Conservation (phyloP, 106 monocot genomes). For the Vanilla planifolia region DNA sequence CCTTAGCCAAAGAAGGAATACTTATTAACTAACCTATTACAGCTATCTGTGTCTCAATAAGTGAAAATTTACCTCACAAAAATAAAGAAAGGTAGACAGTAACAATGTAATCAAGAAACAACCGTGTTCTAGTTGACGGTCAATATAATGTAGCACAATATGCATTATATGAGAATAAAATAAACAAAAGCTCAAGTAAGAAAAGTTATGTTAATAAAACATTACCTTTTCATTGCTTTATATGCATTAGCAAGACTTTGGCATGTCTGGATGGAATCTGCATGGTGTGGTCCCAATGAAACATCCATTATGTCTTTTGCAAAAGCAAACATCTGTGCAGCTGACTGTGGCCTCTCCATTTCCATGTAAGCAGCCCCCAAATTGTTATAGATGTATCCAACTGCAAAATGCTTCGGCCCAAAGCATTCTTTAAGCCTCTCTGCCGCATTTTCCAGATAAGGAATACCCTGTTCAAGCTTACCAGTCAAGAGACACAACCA, state of each 20-base stretch:
- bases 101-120: too few relatives aligned
- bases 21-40: too few relatives aligned
- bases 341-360: constrained; percentile 74
- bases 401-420: constrained; percentile 85
- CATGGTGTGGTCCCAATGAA: constrained; percentile 72
- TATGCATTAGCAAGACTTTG: constrained; percentile 97
- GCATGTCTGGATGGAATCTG: constrained; percentile 76
- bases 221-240: constrained; percentile 72
- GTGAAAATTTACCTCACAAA: too few relatives aligned
- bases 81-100: too few relatives aligned
- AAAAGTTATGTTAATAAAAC: not conserved
- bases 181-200: constrained; percentile 1
- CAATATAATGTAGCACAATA: not conserved
- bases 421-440: constrained; percentile 90
- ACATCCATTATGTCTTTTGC: constrained; percentile 95
- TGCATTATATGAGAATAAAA: not conserved
- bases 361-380: constrained; percentile 87
- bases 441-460: constrained; percentile 69
- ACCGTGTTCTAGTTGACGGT: too few relatives aligned
- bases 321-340: constrained; percentile 97
- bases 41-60: too few relatives aligned
- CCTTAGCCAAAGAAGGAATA: too few relatives aligned
- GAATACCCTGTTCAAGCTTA: constrained; percentile 62
- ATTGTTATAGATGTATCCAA: constrained; percentile 95
- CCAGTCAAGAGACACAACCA: constrained; percentile 81